Evolutionary conservation across 257 asterid species (phyloP).

Genomic region (Handroanthus guayacan): DNA sequence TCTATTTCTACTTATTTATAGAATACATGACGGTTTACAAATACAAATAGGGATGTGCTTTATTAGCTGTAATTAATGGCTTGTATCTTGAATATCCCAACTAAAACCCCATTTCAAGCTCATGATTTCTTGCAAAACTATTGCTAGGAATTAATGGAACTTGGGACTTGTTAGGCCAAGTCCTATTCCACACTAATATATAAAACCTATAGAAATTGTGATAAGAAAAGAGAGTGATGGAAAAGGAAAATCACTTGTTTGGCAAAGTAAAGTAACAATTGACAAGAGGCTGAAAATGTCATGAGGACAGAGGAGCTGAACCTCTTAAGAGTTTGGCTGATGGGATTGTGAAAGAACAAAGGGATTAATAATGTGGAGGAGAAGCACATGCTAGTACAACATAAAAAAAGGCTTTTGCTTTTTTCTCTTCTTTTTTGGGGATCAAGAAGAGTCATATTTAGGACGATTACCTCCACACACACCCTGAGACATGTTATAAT

Average conservation of each 20-base stretch:
- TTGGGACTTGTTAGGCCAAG: neutral
- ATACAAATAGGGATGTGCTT: no score
- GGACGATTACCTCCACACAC: no score
- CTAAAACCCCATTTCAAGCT: neutral
- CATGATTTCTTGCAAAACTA: neutral
- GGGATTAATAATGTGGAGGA: slow-evolving; percentile 44
- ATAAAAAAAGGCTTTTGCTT: slow-evolving; percentile 27
- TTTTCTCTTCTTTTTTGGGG: slow-evolving; percentile 12
- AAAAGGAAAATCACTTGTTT: slow-evolving; percentile 39
- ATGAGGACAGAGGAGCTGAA: slow-evolving; percentile 30
- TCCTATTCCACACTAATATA: neutral
- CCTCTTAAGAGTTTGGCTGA: slow-evolving; percentile 18
- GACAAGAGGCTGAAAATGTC: slow-evolving; percentile 37
- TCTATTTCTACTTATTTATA: no score
- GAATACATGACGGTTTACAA: no score
- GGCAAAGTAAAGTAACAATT: slow-evolving; percentile 45
- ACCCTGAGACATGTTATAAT: no score
- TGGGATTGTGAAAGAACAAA: slow-evolving; percentile 44
- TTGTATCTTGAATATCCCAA: neutral
- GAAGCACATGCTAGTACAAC: slow-evolving; percentile 60
- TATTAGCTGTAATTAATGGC: neutral
- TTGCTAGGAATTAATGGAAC: neutral
- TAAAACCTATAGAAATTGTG: neutral
- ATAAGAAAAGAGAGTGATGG: slow-evolving; percentile 3
- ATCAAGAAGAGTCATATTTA: neutral